Percentiles rank a stretch among this genome's conserved stretches.
Conservation (phyloP, 1,139 yeast species). For the Nakaseomyces sp. region DNA sequence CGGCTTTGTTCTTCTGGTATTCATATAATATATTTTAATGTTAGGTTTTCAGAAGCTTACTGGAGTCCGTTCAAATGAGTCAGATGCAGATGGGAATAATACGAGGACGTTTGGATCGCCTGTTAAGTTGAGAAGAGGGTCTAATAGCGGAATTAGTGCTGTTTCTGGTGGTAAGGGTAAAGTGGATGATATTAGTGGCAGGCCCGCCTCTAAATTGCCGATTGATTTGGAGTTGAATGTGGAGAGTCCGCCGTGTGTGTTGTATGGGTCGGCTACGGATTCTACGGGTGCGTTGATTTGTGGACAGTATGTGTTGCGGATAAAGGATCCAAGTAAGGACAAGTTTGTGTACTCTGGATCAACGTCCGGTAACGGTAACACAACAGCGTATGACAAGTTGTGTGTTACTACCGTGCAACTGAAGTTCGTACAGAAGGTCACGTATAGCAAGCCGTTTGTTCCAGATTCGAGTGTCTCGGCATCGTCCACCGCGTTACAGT, state of each 20-base stretch:
- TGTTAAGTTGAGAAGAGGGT: neutral
- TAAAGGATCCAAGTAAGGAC: conserved; percentile 19
- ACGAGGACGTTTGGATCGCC: conserved; percentile 1
- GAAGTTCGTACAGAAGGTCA: conserved; percentile 60
- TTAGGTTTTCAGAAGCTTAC: conserved; percentile 1
- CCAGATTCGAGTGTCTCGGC: conserved; percentile 32
- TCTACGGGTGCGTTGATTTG: conserved; percentile 81
- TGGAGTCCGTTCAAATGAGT: conserved; percentile 2
- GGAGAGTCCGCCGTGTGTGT: conserved; percentile 84
- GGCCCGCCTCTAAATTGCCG: conserved; percentile 39
- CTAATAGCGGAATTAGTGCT: neutral
- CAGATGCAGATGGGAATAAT: neutral
- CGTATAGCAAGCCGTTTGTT: conserved; percentile 55
- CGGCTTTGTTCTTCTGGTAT: neutral
- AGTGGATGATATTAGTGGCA: neutral
- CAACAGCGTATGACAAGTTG: conserved; percentile 14
- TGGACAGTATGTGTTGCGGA: conserved; percentile 46
- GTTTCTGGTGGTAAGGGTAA: neutral
- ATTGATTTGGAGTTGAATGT: conserved; percentile 44
- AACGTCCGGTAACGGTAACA: neutral
- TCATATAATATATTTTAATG: neutral
- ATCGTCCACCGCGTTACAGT: conserved; percentile 1
- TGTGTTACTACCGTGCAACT: conserved; percentile 51
- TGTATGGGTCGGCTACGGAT: conserved; percentile 71
- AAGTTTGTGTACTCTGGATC: neutral